Conservation (phyloP, 805 yeast genomes). For the Wickerhamiella alocasiicola region DNA sequence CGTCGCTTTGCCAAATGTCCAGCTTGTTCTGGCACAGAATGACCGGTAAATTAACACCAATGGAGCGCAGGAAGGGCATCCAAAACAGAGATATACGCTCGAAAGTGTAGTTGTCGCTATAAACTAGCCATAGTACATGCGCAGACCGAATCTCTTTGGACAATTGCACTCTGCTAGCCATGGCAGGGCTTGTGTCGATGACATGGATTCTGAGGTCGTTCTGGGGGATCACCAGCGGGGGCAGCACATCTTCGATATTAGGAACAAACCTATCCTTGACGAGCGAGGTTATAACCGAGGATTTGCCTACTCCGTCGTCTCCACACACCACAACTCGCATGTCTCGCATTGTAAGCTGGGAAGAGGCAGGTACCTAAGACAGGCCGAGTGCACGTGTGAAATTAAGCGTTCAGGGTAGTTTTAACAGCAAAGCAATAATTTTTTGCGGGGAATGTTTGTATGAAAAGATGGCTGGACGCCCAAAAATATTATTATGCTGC, state of each 20-base stretch:
- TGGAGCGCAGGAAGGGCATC: constrained; percentile 84
- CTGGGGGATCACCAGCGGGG: constrained; percentile 72
- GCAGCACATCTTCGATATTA: constrained; percentile 63
- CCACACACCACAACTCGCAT: constrained; percentile 86
- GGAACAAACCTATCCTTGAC: constrained; percentile 74
- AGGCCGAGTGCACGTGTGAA: too few relatives aligned
- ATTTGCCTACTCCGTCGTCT: constrained; percentile 51
- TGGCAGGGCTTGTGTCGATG: constrained; percentile 55
- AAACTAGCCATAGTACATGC: constrained; percentile 88
- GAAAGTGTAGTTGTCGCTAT: constrained; percentile 87
- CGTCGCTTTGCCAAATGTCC: constrained; percentile 29
- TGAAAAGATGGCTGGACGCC: too few relatives aligned
- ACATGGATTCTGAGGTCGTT: constrained; percentile 57
- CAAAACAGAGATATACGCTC: constrained; percentile 86
- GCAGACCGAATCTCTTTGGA: constrained; percentile 70
- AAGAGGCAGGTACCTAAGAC: too few relatives aligned
- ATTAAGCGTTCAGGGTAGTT: too few relatives aligned
- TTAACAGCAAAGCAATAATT: too few relatives aligned
- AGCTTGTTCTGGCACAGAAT: constrained; percentile 78
- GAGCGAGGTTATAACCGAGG: constrained; percentile 59
- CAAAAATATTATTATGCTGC: too few relatives aligned
- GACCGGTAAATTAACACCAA: constrained; percentile 91
- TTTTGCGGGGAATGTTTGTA: too few relatives aligned
- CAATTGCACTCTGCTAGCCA: constrained; percentile 47
- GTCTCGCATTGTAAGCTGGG: not conserved